These are phyloP conservation scores for Westerdykella ornata DNA, from an alignment of 2,329 filamentous ascomycete genomes.

Conservation along the genomic window DNA sequence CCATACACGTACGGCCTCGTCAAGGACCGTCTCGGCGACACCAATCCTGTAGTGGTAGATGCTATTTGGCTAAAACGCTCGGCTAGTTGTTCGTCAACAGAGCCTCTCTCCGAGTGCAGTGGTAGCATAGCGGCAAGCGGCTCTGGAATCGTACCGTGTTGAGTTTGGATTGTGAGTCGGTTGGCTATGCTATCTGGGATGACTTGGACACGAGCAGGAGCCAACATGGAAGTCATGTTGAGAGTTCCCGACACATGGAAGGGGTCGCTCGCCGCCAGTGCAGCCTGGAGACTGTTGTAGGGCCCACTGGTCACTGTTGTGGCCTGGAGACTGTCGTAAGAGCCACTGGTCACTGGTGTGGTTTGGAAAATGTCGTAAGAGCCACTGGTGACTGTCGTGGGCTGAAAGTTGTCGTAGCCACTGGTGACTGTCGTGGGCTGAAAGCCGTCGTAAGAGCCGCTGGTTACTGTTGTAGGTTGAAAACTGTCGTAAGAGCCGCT, in stretches of 20 bases:
- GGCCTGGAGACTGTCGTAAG: too few relatives aligned
- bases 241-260: slow-evolving; percentile 3
- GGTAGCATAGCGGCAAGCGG: slow-evolving; percentile 27
- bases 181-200: slow-evolving; percentile 2
- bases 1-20: slow-evolving; percentile 32
- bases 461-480: too few relatives aligned
- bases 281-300: too few relatives aligned
- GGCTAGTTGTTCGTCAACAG: slow-evolving; percentile 25
- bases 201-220: too few relatives aligned
- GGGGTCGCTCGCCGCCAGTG: slow-evolving; percentile 1
- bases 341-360: too few relatives aligned
- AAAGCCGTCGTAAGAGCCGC: too few relatives aligned
- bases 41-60: slow-evolving; percentile 12
- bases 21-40: slow-evolving; percentile 12
- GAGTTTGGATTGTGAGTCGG: slow-evolving; percentile 18
- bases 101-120: slow-evolving; percentile 21
- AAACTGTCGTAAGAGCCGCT: too few relatives aligned
- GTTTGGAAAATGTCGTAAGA: too few relatives aligned
- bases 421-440: too few relatives aligned
- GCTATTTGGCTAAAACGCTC: slow-evolving; percentile 21
- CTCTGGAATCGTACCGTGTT: slow-evolving; percentile 23
- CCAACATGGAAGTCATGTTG: too few relatives aligned
- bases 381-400: too few relatives aligned
- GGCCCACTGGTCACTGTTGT: too few relatives aligned
- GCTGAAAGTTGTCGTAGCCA: slow-evolving; percentile 10